phyloP scores from a whole-genome alignment of 192 early-diverging fungal genomes.

The Podila epicladia region DNA sequence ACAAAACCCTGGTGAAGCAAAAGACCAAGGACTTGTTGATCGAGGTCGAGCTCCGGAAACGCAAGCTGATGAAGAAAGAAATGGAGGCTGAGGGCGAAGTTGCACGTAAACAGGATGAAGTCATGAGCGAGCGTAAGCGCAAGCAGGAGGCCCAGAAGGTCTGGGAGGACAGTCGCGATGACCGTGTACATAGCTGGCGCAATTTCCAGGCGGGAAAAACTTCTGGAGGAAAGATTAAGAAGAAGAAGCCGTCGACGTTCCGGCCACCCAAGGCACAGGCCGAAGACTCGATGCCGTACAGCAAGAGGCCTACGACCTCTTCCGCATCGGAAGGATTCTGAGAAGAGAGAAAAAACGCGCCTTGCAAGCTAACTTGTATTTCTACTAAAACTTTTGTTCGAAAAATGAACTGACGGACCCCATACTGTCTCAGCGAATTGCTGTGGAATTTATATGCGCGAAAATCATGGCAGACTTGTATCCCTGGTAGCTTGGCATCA shows the following conservation, averaged over 20 bases:
- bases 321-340: conserved; percentile 44
- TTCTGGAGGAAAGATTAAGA: conserved; percentile 50
- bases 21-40: conserved; percentile 62
- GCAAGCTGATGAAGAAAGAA: conserved; percentile 62
- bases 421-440: no score
- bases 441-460: no score
- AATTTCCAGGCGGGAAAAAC: conserved; percentile 65
- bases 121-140: conserved; percentile 60
- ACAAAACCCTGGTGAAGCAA: conserved; percentile 55
- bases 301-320: conserved; percentile 49
- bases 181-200: conserved; percentile 68
- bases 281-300: conserved; percentile 49
- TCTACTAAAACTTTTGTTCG: no score
- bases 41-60: conserved; percentile 61
- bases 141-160: conserved; percentile 64
- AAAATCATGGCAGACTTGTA: no score
- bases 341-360: neutral
- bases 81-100: conserved; percentile 65
- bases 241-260: conserved; percentile 59
- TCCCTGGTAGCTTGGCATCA: no score
- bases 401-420: no score
- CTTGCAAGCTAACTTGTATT: no score
- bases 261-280: conserved; percentile 50
- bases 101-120: conserved; percentile 61
- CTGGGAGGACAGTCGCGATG: conserved; percentile 67